A percentile compares a stretch with the other conserved stretches of the same genome.
Evolutionary conservation across 202 grass and related monocot species (phyloP).

Genomic region (Elaeis oleifera): DNA sequence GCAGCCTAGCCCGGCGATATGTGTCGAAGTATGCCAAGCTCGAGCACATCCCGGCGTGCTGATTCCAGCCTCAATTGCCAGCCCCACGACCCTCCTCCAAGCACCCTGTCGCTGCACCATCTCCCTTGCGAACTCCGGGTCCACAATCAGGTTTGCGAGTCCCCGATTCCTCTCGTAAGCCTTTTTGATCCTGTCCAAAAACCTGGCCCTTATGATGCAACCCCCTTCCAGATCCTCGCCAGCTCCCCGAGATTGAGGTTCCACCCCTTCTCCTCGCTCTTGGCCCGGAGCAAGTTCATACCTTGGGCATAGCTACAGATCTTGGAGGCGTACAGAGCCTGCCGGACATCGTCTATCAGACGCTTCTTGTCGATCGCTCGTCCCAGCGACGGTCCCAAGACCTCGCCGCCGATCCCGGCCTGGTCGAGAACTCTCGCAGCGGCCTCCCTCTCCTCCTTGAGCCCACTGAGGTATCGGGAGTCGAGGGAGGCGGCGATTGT

Average conservation of each 20-base stretch:
- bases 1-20: conserved; percentile 61
- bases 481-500: conserved; percentile 65
- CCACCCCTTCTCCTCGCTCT: conserved; percentile 76
- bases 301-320: conserved; percentile 95
- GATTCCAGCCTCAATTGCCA: conserved; percentile 72
- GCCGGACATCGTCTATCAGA: conserved; percentile 66
- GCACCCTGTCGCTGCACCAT: conserved; percentile 88
- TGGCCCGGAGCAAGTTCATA: conserved; percentile 78
- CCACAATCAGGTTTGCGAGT: conserved; percentile 82
- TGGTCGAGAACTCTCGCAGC: conserved; percentile 48
- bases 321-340: conserved; percentile 70
- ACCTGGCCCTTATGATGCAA: conserved; percentile 84
- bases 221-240: conserved; percentile 90
- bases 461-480: conserved; percentile 65
- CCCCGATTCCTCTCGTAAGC: conserved; percentile 60
- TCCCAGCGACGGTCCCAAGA: conserved; percentile 18
- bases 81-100: conserved; percentile 81
- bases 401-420: conserved; percentile 48
- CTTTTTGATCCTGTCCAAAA: conserved; percentile 85
- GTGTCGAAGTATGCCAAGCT: conserved; percentile 88
- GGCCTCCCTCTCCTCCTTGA: conserved; percentile 82
- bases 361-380: conserved; percentile 57
- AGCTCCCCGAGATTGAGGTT: conserved; percentile 73
- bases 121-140: conserved; percentile 83
- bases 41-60: conserved; percentile 85